Evolutionary conservation across 2,329 filamentous ascomycete species (phyloP).

Genomic region (Penicillium sp.): DNA sequence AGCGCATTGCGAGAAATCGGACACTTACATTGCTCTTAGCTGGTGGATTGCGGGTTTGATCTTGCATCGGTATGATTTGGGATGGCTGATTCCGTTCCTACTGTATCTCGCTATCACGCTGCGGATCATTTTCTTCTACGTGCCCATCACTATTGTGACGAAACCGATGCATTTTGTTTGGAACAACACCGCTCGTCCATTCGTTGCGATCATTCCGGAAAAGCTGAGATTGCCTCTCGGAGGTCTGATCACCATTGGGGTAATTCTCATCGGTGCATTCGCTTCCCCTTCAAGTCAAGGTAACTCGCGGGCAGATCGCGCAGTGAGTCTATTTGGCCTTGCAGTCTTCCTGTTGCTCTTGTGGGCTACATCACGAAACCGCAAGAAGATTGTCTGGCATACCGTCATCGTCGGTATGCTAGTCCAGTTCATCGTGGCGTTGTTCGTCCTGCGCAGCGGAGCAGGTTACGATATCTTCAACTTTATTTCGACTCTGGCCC

Average conservation of each 20-base stretch:
- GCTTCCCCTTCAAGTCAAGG: slow-evolving; percentile 67
- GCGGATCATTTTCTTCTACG: slow-evolving; percentile 70
- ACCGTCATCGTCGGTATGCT: slow-evolving; percentile 88
- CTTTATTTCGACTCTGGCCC: slow-evolving; percentile 76
- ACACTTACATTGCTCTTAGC: slow-evolving; percentile 33
- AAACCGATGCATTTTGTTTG: slow-evolving; percentile 66
- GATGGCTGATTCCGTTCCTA: slow-evolving; percentile 83
- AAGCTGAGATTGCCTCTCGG: slow-evolving; percentile 63
- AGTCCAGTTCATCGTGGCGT: slow-evolving; percentile 79
- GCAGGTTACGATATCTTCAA: slow-evolving; percentile 88
- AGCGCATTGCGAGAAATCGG: background rate
- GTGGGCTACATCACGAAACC: slow-evolving; percentile 69
- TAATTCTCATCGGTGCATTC: slow-evolving; percentile 77
- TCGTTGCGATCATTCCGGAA: slow-evolving; percentile 63
- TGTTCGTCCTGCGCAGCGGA: slow-evolving; percentile 79
- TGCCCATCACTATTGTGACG: slow-evolving; percentile 66
- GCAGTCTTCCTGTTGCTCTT: slow-evolving; percentile 66
- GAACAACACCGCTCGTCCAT: slow-evolving; percentile 60
- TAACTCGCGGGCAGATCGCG: slow-evolving; percentile 78
- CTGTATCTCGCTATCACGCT: slow-evolving; percentile 73
- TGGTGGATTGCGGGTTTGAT: slow-evolving; percentile 78
- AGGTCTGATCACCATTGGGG: slow-evolving; percentile 62
- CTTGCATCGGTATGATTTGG: slow-evolving; percentile 68
- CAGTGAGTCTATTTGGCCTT: slow-evolving; percentile 76
- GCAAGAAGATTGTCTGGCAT: slow-evolving; percentile 62